Conservation (phyloP, 805 yeast species). For the Ogataea degrootiae region DNA sequence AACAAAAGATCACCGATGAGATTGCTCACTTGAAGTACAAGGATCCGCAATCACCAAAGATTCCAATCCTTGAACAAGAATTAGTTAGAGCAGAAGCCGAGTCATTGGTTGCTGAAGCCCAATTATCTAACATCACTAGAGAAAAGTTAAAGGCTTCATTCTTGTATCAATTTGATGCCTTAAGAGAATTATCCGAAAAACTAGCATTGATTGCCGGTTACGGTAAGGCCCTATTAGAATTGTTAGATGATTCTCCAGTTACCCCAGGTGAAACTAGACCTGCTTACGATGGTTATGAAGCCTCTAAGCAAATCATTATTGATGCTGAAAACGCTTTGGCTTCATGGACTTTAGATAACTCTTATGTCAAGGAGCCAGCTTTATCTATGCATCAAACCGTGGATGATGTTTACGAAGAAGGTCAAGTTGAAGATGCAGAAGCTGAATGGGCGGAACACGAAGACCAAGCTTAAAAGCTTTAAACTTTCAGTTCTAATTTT, state of each 20-base stretch:
- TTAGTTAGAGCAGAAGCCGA: slow-evolving; percentile 99
- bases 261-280: slow-evolving; percentile 99
- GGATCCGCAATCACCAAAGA: slow-evolving; percentile 97
- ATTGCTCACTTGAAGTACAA: slow-evolving; percentile 97
- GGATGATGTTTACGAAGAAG: slow-evolving; percentile 55
- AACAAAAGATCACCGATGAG: slow-evolving; percentile 95
- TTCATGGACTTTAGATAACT: slow-evolving; percentile 94
- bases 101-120: slow-evolving; percentile 98
- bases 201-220: slow-evolving; percentile 96
- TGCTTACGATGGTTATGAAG: slow-evolving; percentile 97
- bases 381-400: slow-evolving; percentile 75
- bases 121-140: slow-evolving; percentile 95
- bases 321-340: slow-evolving; percentile 96
- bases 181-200: slow-evolving; percentile 93
- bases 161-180: slow-evolving; percentile 93
- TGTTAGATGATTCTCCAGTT: slow-evolving; percentile 93
- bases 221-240: slow-evolving; percentile 95
- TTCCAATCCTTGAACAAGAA: slow-evolving; percentile 94
- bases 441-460: slow-evolving; percentile 37
- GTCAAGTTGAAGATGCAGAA: slow-evolving; percentile 36
- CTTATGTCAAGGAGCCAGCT: slow-evolving; percentile 85
- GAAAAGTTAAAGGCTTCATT: slow-evolving; percentile 97
- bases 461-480: slow-evolving; percentile 7
- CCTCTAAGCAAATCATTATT: slow-evolving; percentile 94
- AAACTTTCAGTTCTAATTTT: too few relatives aligned